These are phyloP conservation scores for Allomyces javanicus DNA, from an alignment of 192 early-diverging fungal species.

Conservation along the genomic window DNA sequence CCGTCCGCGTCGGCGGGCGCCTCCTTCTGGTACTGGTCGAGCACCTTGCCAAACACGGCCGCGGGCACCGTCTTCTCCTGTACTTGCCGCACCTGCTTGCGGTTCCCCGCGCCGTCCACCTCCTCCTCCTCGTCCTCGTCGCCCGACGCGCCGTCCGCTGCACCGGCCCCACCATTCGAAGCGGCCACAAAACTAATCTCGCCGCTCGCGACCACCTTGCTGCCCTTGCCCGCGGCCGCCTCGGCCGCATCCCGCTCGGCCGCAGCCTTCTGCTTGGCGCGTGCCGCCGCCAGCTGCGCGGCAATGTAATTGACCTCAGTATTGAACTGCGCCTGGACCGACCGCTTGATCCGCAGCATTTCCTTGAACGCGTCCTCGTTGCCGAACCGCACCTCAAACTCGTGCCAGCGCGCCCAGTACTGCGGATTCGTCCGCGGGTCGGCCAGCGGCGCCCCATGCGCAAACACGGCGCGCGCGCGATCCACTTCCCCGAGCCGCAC, in stretches of 20 bases:
- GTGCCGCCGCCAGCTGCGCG: constrained; percentile 25
- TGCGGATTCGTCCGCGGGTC: constrained; percentile 17
- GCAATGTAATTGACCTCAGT: constrained; percentile 51
- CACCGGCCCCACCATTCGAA: constrained; percentile 15
- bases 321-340: constrained; percentile 63
- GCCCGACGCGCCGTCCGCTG: constrained; percentile 6
- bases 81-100: constrained; percentile 2
- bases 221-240: constrained; percentile 4
- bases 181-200: constrained; percentile 3
- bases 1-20: constrained; percentile 16
- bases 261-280: constrained; percentile 4
- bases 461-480: constrained; percentile 72
- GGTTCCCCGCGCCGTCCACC: neutral
- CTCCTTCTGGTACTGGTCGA: neutral
- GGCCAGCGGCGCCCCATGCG: constrained; percentile 47
- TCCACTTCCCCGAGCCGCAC: constrained; percentile 83
- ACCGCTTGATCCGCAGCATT: constrained; percentile 85
- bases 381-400: constrained; percentile 91
- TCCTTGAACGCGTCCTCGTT: constrained; percentile 98
- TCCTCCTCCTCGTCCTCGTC: constrained; percentile 8
- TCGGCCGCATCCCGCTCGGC: constrained; percentile 2
- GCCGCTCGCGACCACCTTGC: neutral
- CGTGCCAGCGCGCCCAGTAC: constrained; percentile 83
- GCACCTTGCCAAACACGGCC: constrained; percentile 29
- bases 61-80: constrained; percentile 22